phyloP scores from a whole-genome alignment of 2,329 filamentous ascomycete species.

The Neopestalotiopsis sp. region DNA sequence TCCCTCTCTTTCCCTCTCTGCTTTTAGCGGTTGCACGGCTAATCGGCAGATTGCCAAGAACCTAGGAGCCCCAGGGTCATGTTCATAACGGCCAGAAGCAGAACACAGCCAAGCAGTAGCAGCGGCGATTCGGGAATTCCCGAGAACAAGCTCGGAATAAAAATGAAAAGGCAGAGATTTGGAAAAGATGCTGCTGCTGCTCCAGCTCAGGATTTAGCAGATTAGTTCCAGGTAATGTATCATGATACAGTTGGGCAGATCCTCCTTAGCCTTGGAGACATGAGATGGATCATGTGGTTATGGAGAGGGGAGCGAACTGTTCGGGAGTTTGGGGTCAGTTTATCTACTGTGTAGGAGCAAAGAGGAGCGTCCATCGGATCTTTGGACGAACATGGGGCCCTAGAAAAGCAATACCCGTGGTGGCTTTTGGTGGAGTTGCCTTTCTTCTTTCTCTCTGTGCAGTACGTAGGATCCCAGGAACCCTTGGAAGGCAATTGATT shows the following conservation, averaged over 20 bases:
- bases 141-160: background rate
- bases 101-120: background rate
- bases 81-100: background rate
- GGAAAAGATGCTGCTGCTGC: background rate
- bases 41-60: constrained; percentile 4
- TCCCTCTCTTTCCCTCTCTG: background rate
- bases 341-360: too few species aligned
- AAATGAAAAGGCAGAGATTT: background rate
- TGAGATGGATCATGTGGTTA: background rate
- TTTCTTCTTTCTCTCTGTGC: too few species aligned
- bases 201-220: too few species aligned
- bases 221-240: too few species aligned
- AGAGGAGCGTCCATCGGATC: too few species aligned
- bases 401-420: too few species aligned
- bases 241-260: too few species aligned
- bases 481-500: too few species aligned
- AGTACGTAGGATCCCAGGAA: too few species aligned
- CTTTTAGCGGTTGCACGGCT: background rate
- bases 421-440: too few species aligned
- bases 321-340: background rate
- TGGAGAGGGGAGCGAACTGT: background rate
- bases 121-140: background rate
- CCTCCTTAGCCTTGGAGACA: background rate
- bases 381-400: too few species aligned
- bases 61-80: background rate